Percentiles rank a stretch among this genome's conserved stretches.
phyloP scores from a whole-genome alignment of 2,329 filamentous ascomycete species.

The Lasiodiplodia theobromae region DNA sequence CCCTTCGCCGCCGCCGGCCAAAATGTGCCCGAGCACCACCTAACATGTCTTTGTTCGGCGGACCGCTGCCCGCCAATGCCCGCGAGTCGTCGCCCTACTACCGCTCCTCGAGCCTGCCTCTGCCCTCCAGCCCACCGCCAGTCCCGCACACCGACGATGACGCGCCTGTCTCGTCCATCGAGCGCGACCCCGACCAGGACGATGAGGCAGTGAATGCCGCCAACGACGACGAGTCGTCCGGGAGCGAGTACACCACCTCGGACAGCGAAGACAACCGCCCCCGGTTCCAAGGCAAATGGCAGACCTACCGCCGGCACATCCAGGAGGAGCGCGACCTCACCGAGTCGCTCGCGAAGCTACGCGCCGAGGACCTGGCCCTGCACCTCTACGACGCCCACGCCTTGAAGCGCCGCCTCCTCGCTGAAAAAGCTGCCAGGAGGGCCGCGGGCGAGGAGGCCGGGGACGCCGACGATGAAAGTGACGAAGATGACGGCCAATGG shows the following conservation, averaged over 20 bases:
- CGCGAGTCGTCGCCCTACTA: background rate
- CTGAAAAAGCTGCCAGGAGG: conserved; percentile 29
- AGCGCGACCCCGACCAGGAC: conserved; percentile 7
- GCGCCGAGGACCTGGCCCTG: conserved; percentile 71
- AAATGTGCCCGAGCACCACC: conserved; percentile 2
- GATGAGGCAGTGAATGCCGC: background rate
- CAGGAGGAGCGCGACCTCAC: conserved; percentile 68
- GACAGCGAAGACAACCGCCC: conserved; percentile 48
- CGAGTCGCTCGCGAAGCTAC: conserved; percentile 67
- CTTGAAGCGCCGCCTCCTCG: conserved; percentile 62
- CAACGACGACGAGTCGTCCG: conserved; percentile 24
- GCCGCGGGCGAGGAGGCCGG: conserved; percentile 39
- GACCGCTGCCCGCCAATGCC: conserved; percentile 15
- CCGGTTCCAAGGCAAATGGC: conserved; percentile 72
- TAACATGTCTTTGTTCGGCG: conserved; percentile 30
- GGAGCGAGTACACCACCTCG: conserved; percentile 31
- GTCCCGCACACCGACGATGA: background rate
- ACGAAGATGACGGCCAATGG: conserved; percentile 45
- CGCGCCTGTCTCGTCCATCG: conserved; percentile 12
- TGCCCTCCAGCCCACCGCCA: conserved; percentile 17
- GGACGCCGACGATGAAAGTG: background rate
- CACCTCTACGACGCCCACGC: conserved; percentile 83
- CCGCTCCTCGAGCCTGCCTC: conserved; percentile 7
- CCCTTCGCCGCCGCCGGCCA: background rate
- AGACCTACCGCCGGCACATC: conserved; percentile 72